phyloP scores from a whole-genome alignment of 495 filamentous ascomycete species.

The Barbatosphaeria neglecta region DNA sequence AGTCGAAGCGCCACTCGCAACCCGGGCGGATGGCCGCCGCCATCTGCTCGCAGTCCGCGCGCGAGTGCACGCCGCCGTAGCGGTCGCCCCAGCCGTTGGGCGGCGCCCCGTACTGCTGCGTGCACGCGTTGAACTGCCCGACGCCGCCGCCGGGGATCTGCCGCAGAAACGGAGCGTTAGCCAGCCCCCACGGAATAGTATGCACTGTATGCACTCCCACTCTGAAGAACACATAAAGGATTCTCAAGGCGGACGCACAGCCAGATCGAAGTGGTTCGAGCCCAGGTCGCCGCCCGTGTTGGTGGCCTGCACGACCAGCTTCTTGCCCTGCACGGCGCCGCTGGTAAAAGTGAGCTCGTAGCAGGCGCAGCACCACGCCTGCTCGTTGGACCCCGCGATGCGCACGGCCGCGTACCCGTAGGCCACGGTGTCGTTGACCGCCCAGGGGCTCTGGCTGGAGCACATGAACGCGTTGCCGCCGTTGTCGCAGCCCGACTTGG shows the following conservation, averaged over 20 bases:
- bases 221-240: background rate
- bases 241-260: slow-evolving; percentile 20
- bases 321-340: slow-evolving; percentile 43
- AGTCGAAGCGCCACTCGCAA: slow-evolving; percentile 62
- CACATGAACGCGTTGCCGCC: slow-evolving; percentile 53
- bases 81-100: slow-evolving; percentile 46
- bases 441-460: slow-evolving; percentile 51
- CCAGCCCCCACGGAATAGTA: slow-evolving; percentile 25
- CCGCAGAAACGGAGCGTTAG: slow-evolving; percentile 29
- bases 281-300: slow-evolving; percentile 53
- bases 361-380: slow-evolving; percentile 54
- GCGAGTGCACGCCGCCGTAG: slow-evolving; percentile 47
- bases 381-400: slow-evolving; percentile 40
- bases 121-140: slow-evolving; percentile 53
- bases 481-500: slow-evolving; percentile 34
- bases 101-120: slow-evolving; percentile 47
- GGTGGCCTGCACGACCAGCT: slow-evolving; percentile 57
- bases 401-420: slow-evolving; percentile 57
- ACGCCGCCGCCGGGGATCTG: slow-evolving; percentile 58
- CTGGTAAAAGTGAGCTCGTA: slow-evolving; percentile 57
- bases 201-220: slow-evolving; percentile 13
- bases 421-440: slow-evolving; percentile 39
- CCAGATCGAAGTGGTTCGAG: slow-evolving; percentile 51
- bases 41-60: slow-evolving; percentile 42
- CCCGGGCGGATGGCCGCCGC: slow-evolving; percentile 45